Conservation (phyloP, 2,329 filamentous ascomycete species). For the Rosellinia necatrix region DNA sequence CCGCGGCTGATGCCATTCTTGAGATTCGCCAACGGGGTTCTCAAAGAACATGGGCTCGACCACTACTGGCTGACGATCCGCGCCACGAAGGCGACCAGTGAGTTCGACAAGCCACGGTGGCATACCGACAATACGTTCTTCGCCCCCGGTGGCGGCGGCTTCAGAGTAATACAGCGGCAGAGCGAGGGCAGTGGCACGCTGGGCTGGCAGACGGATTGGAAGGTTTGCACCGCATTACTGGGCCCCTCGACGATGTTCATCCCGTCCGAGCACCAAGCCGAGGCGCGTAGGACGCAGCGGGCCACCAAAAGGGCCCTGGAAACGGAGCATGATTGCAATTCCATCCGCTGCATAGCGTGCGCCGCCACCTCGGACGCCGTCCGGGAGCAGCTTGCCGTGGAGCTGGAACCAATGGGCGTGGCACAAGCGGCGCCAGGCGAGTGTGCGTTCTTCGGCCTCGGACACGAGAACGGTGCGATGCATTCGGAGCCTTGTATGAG, state of each 20-base stretch:
- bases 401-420: conserved; percentile 34
- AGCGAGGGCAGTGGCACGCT: conserved; percentile 2
- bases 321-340: conserved; percentile 47
- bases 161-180: conserved; percentile 20
- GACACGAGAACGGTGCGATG: conserved; percentile 47
- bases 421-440: conserved; percentile 38
- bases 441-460: conserved; percentile 49
- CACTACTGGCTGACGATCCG: conserved; percentile 56
- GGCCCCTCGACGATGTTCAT: conserved; percentile 54
- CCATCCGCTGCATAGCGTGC: conserved; percentile 50
- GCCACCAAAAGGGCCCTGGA: conserved; percentile 34
- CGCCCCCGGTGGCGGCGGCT: conserved; percentile 23
- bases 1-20: conserved; percentile 47
- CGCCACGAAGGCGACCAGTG: conserved; percentile 47
- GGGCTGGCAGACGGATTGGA: conserved; percentile 49
- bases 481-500: conserved; percentile 49
- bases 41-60: conserved; percentile 42
- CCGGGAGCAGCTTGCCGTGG: conserved; percentile 40
- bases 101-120: conserved; percentile 53
- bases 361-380: conserved; percentile 48
- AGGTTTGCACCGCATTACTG: conserved; percentile 52
- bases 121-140: conserved; percentile 57
- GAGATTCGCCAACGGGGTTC: conserved; percentile 44
- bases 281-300: conserved; percentile 43
- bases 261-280: conserved; percentile 35